These are phyloP conservation scores for Saturnispora dispora DNA, from an alignment of 805 yeast species.

Conservation along the genomic window DNA sequence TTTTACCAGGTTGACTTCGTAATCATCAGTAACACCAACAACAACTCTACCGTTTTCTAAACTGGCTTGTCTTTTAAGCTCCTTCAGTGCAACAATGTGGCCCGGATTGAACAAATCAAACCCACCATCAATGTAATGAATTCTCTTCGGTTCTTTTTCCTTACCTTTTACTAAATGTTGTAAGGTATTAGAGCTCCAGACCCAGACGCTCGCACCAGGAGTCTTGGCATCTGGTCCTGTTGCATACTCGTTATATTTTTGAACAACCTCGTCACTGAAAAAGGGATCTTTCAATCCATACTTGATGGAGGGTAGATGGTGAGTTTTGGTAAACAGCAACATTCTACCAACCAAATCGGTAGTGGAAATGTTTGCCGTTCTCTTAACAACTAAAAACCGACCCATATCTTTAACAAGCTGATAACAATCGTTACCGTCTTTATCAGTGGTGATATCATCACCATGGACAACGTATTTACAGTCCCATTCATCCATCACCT, in stretches of 20 bases:
- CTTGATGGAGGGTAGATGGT: slow-evolving; percentile 38
- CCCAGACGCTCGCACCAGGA: slow-evolving; percentile 50
- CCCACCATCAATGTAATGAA: slow-evolving; percentile 62
- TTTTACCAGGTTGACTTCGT: slow-evolving; percentile 41
- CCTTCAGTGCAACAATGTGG: slow-evolving; percentile 65
- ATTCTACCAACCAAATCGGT: slow-evolving; percentile 91
- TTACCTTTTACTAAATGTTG: slow-evolving; percentile 26
- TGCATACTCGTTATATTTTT: slow-evolving; percentile 46
- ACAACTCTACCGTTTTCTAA: slow-evolving; percentile 35
- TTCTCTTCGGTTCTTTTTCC: slow-evolving; percentile 19
- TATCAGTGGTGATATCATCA: slow-evolving; percentile 95
- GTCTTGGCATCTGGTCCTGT: slow-evolving; percentile 51
- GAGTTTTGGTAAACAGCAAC: slow-evolving; percentile 51
- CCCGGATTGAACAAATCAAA: slow-evolving; percentile 93
- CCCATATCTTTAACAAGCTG: slow-evolving; percentile 74
- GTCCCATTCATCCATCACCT: slow-evolving; percentile 59
- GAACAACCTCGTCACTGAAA: slow-evolving; percentile 29
- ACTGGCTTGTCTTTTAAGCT: slow-evolving; percentile 30
- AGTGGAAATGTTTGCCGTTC: slow-evolving; percentile 91
- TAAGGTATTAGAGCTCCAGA: slow-evolving; percentile 22
- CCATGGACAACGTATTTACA: slow-evolving; percentile 97
- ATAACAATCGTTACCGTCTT: slow-evolving; percentile 90
- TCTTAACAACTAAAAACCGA: slow-evolving; percentile 80
- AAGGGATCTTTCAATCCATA: slow-evolving; percentile 22
- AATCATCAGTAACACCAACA: slow-evolving; percentile 62